Conservation (phyloP, 2,329 filamentous ascomycete species). For the Fusarium buxicola region DNA sequence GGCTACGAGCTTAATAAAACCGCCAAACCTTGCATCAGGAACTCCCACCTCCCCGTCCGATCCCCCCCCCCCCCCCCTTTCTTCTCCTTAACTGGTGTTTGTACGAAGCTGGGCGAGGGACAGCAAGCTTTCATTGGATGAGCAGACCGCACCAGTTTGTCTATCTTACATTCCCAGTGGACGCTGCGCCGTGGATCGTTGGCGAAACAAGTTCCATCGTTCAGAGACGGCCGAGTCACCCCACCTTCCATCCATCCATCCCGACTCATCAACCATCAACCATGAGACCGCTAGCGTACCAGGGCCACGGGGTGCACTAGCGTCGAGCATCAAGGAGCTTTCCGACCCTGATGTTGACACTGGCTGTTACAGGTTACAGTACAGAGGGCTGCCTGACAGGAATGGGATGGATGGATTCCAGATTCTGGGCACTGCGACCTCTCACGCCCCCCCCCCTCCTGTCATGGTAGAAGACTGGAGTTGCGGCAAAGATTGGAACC, state of each 20-base stretch:
- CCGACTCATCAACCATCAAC: slow-evolving; percentile 29
- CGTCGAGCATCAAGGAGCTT: slow-evolving; percentile 25
- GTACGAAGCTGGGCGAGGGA: slow-evolving; percentile 15
- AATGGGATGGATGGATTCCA: slow-evolving; percentile 36
- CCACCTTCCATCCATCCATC: slow-evolving; percentile 38
- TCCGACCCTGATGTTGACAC: slow-evolving; percentile 20
- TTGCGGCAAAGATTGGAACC: slow-evolving; percentile 36
- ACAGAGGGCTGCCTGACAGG: slow-evolving; percentile 28
- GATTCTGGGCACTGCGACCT: slow-evolving; percentile 24
- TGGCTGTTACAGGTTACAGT: slow-evolving; percentile 36
- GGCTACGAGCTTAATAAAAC: slow-evolving; percentile 5
- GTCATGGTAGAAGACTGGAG: slow-evolving; percentile 26
- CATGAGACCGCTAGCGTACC: slow-evolving; percentile 41
- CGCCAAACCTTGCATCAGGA: slow-evolving; percentile 22
- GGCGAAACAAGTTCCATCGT: slow-evolving; percentile 41
- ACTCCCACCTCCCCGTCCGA: slow-evolving; percentile 23
- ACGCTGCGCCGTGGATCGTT: slow-evolving; percentile 33
- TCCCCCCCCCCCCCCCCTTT: slow-evolving; percentile 9
- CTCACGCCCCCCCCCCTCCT: slow-evolving; percentile 21
- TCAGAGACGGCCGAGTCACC: slow-evolving; percentile 37
- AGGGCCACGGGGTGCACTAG: slow-evolving; percentile 40
- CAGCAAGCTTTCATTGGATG: slow-evolving; percentile 22
- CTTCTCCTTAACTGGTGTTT: slow-evolving; percentile 6
- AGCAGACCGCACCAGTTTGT: slow-evolving; percentile 1
- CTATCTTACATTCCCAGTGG: slow-evolving; percentile 22